Conservation (phyloP, 805 yeast genomes). For the Deakozyma indianensis region DNA sequence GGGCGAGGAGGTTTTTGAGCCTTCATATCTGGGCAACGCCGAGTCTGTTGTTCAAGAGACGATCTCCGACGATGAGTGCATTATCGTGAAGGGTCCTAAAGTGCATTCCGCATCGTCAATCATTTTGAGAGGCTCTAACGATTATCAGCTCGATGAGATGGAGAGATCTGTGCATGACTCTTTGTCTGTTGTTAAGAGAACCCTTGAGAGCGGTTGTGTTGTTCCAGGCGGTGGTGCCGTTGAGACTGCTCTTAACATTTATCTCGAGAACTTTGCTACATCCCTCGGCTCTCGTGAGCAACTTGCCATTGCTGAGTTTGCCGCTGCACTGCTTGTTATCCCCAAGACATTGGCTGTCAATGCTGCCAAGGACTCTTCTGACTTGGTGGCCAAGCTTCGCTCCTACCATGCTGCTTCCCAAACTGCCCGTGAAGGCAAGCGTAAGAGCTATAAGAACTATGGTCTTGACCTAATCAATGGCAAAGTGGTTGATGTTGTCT, state of each 20-base stretch:
- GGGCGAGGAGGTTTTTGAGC: conserved; percentile 86
- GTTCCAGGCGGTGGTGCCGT: conserved; percentile 99
- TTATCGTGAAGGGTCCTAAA: conserved; percentile 75
- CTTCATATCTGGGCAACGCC: conserved; percentile 75
- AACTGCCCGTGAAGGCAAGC: conserved; percentile 73
- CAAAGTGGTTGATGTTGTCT: conserved; percentile 73
- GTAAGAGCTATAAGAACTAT: conserved; percentile 74
- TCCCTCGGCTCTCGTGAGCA: conserved; percentile 97
- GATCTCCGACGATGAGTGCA: conserved; percentile 95
- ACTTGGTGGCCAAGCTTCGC: conserved; percentile 85
- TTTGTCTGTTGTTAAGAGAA: conserved; percentile 84
- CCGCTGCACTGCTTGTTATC: conserved; percentile 72
- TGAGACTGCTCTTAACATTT: conserved; percentile 88
- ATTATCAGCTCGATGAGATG: conserved; percentile 94
- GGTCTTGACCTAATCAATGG: conserved; percentile 90
- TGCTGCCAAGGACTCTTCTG: conserved; percentile 95
- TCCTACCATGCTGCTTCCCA: conserved; percentile 95
- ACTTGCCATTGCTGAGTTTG: conserved; percentile 95
- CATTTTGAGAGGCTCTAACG: conserved; percentile 85
- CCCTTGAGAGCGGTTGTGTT: conserved; percentile 83
- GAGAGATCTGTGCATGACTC: conserved; percentile 95
- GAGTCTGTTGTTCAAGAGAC: conserved; percentile 82
- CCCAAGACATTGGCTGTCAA: conserved; percentile 96
- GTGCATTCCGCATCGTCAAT: conserved; percentile 87
- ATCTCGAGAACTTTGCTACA: conserved; percentile 92